Evolutionary conservation across 179 eudicot genomes (phyloP), one percentile per base, ranked within the genome.

Genomic region (Beta corolliflora): DNA sequence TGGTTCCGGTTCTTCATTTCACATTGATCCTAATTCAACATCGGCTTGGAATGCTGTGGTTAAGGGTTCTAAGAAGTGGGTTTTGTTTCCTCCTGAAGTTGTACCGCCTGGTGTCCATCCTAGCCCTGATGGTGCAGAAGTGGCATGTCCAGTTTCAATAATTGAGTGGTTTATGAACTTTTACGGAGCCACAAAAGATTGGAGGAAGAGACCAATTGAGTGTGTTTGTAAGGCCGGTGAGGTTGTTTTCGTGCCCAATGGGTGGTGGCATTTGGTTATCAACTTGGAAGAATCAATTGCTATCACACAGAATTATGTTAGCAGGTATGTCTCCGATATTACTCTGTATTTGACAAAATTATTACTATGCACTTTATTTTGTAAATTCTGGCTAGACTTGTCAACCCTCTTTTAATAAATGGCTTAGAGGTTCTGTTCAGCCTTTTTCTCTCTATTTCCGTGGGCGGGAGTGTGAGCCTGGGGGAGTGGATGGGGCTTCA

Each of bases 221-320:
- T 95, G 99, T 85, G 88, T 95, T 50, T 95, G 99, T 77, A 95
- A 90, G 86, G 98, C 97, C 3, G 99, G 99, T 50, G 99, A 95
- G 78, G 99, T 94, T 68, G 81, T 95, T 61, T 95, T 94, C 83
- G 99, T 95, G 81, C 99, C 98, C 53, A 91, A 91, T 78, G 99
- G 98, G 48, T 95, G 99, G 99, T 94, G 99, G 99, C 99, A 94
- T 91, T 80, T 95, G 90, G 99, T 94, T 56, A 91, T 95, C 80
- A 95, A 95, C 84, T 90, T 95, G 21, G 99, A 95, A 84, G 98
- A 95, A 80, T 92, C 98, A 8, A 90, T 95, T 81, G 99, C 98
- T 83, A 95, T 92, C 84, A 95, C 99, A 12, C 99, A 95, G 84
- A 95, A 95, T 81, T 95, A 80, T 88, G 99, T 92, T 76, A 95